phyloP scores from a whole-genome alignment of 2,329 filamentous ascomycete genomes.

The Aspergillus sp. region DNA sequence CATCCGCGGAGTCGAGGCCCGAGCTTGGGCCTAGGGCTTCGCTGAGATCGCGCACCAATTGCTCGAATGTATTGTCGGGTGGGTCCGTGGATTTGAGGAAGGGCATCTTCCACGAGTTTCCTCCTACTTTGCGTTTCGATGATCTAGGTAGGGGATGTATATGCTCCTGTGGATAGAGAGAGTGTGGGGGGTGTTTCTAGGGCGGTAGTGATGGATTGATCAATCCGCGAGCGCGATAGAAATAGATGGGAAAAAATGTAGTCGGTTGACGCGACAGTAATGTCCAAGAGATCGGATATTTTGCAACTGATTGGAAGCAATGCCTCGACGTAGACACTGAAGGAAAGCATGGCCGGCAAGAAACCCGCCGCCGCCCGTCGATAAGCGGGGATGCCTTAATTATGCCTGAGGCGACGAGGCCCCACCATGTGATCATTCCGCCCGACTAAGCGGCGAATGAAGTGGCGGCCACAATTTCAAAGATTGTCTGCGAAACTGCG shows the following conservation, averaged over 20 bases:
- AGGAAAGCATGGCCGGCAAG: constrained; percentile 4
- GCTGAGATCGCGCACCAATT: constrained; percentile 72
- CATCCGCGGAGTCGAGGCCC: constrained; percentile 76
- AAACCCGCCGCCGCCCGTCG: constrained; percentile 14
- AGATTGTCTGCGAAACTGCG: constrained; percentile 16
- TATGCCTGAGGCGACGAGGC: constrained; percentile 18
- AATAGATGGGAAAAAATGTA: background rate
- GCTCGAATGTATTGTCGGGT: constrained; percentile 55
- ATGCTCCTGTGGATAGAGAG: background rate
- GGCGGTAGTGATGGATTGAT: background rate
- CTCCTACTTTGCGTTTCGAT: background rate
- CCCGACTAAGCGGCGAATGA: constrained; percentile 25
- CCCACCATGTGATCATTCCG: constrained; percentile 25
- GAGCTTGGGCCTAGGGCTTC: constrained; percentile 74
- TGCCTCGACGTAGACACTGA: background rate
- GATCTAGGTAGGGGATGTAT: background rate
- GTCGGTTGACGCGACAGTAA: background rate
- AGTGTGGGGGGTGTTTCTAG: background rate
- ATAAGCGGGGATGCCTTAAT: constrained; percentile 21
- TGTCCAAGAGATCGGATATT: background rate
- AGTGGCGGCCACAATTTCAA: constrained; percentile 34
- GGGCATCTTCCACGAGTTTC: constrained; percentile 28
- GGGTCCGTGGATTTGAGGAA: constrained; percentile 27
- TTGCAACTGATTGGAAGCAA: background rate
- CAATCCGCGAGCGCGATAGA: background rate